A percentile compares a stretch with the other conserved stretches of the same genome.
Evolutionary conservation across 768 basidiomycete genomes (phyloP).

Genomic region (Saitozyma podzolica): DNA sequence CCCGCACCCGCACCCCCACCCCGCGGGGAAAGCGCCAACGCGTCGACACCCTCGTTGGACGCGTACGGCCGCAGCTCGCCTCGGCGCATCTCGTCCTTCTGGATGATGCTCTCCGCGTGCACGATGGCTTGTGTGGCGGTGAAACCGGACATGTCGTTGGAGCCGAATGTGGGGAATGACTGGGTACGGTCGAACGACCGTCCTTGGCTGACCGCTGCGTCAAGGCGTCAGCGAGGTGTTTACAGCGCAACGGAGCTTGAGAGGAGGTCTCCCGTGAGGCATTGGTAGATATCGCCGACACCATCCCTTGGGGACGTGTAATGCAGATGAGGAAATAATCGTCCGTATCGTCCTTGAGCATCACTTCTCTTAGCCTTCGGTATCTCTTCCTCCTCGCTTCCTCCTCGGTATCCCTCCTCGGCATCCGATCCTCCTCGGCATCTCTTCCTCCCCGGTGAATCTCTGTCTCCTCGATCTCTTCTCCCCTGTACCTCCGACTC

Average conservation of each 20-base stretch:
- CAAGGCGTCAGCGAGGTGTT: too few relatives aligned
- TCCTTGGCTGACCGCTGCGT: not conserved
- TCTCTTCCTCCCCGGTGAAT: too few relatives aligned
- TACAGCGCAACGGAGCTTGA: too few relatives aligned
- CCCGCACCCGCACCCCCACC: slow-evolving; percentile 1
- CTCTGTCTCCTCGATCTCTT: too few relatives aligned
- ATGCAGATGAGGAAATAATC: not conserved
- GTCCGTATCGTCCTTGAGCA: too few relatives aligned
- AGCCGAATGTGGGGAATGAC: slow-evolving; percentile 19
- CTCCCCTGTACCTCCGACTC: too few relatives aligned
- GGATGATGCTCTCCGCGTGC: slow-evolving; percentile 11
- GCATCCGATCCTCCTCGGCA: too few relatives aligned
- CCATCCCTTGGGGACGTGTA: not conserved
- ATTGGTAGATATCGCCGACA: too few relatives aligned
- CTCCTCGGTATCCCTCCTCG: too few relatives aligned
- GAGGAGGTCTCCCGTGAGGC: too few relatives aligned
- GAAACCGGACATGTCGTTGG: slow-evolving; percentile 10
- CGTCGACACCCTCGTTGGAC: slow-evolving; percentile 7
- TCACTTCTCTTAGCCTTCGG: too few relatives aligned
- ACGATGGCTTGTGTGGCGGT: slow-evolving; percentile 12
- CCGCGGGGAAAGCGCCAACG: slow-evolving; percentile 7
- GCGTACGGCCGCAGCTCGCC: slow-evolving; percentile 22
- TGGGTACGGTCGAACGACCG: slow-evolving; percentile 29
- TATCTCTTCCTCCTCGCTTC: too few relatives aligned
- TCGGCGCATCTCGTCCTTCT: slow-evolving; percentile 9